Evolutionary conservation across 202 grass and related monocot genomes (phyloP).

Genomic region (Tripidium arundinaceum): DNA sequence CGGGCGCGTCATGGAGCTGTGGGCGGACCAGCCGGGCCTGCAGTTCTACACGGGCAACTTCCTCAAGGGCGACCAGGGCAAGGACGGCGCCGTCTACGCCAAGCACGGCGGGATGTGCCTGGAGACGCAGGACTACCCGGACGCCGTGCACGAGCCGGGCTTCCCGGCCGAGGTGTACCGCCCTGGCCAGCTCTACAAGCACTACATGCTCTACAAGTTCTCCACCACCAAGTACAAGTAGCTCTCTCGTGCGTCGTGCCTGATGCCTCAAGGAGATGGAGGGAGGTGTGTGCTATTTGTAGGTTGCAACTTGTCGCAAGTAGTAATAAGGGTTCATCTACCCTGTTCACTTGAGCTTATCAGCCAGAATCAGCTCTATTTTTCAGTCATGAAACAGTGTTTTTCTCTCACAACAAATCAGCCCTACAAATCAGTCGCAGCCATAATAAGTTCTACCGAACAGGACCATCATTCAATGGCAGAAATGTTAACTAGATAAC

Average conservation of each 20-base stretch:
- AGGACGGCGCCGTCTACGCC: constrained; percentile 46
- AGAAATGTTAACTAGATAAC: too few species aligned
- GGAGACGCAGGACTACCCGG: constrained; percentile 78
- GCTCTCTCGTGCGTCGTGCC: too few species aligned
- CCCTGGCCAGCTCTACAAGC: constrained; percentile 58
- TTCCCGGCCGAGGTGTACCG: constrained; percentile 75
- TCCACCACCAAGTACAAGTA: constrained; percentile 28
- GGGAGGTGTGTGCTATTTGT: too few species aligned
- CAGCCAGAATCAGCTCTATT: too few species aligned
- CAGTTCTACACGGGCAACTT: constrained; percentile 86
- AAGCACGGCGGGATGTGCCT: constrained; percentile 58
- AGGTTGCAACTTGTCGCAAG: background rate
- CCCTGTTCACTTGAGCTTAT: too few species aligned
- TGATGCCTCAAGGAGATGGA: too few species aligned
- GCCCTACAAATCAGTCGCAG: too few species aligned
- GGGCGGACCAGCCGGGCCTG: constrained; percentile 72
- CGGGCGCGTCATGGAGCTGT: constrained; percentile 73
- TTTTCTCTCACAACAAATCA: too few species aligned
- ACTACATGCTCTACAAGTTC: constrained; percentile 91
- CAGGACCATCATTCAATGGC: too few species aligned
- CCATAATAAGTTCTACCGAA: too few species aligned
- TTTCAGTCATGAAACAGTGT: too few species aligned
- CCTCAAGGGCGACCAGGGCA: constrained; percentile 56
- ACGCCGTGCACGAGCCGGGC: constrained; percentile 58
- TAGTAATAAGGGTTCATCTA: background rate